Percentiles rank a stretch among this genome's conserved stretches.
Conservation (phyloP, 2,329 filamentous ascomycete genomes). For the Fusarium sp. region DNA sequence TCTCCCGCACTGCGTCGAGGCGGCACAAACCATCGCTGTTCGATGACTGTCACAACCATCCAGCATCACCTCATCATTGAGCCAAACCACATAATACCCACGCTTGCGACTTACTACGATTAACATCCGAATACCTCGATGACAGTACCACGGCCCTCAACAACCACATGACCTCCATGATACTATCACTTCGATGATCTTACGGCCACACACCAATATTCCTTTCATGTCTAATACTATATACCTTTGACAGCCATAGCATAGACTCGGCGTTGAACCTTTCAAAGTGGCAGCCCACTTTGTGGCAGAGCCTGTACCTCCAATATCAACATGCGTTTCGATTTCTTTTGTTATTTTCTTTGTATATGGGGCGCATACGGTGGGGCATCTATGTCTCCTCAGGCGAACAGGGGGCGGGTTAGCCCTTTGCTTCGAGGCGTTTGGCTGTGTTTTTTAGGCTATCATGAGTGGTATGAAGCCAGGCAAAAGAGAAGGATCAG, state of each 20-base stretch:
- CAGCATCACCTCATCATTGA: conserved; percentile 5
- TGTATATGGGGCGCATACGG: conserved; percentile 49
- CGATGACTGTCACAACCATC: conserved; percentile 12
- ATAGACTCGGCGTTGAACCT: conserved; percentile 54
- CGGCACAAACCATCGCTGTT: conserved; percentile 12
- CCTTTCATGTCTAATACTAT: conserved; percentile 49
- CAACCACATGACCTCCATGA: conserved; percentile 39
- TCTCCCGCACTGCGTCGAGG: conserved; percentile 12
- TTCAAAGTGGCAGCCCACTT: conserved; percentile 38
- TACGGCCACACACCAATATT: conserved; percentile 42
- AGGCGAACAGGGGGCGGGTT: conserved; percentile 37
- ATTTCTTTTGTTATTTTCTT: conserved; percentile 42
- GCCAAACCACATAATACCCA: conserved; percentile 24
- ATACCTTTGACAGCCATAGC: conserved; percentile 49
- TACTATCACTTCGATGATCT: conserved; percentile 48
- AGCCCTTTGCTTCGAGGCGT: conserved; percentile 46
- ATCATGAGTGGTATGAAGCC: conserved; percentile 47
- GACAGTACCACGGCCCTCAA: conserved; percentile 43
- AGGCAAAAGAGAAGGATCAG: conserved; percentile 45
- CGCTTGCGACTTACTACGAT: conserved; percentile 37
- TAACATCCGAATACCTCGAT: conserved; percentile 45
- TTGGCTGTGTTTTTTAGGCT: conserved; percentile 46
- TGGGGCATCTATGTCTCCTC: conserved; percentile 43
- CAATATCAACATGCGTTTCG: conserved; percentile 44
- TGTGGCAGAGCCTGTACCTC: conserved; percentile 47